Percentiles rank a stretch among this genome's conserved stretches.
These are phyloP conservation scores for Coccinonectria pachysandricola DNA, from an alignment of 2,329 filamentous ascomycete species.

Conservation along the genomic window DNA sequence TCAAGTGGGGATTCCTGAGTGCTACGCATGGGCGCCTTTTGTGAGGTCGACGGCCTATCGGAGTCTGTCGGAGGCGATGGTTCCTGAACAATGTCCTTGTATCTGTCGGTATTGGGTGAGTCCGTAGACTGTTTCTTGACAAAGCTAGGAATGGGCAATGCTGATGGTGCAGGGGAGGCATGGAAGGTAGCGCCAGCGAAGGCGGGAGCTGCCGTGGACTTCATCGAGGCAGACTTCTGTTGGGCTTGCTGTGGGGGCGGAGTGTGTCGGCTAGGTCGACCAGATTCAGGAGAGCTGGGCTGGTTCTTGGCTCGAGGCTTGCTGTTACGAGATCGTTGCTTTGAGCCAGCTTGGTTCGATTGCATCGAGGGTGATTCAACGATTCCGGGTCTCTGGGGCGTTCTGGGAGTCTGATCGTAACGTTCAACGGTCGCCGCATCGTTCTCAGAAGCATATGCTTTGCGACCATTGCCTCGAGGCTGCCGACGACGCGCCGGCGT, in stretches of 20 bases:
- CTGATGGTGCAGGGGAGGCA: slow-evolving; percentile 82
- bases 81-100: slow-evolving; percentile 28
- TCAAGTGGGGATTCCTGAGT: slow-evolving; percentile 68
- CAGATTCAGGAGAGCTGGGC: slow-evolving; percentile 31
- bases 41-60: slow-evolving; percentile 36
- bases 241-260: too few species aligned
- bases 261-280: slow-evolving; percentile 32
- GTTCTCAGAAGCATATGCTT: slow-evolving; percentile 51
- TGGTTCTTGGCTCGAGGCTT: slow-evolving; percentile 24
- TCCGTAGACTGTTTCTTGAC: slow-evolving; percentile 63
- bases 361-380: slow-evolving; percentile 26
- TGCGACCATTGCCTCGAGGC: slow-evolving; percentile 34
- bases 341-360: slow-evolving; percentile 6
- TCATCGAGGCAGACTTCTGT: slow-evolving; percentile 31
- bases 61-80: slow-evolving; percentile 44
- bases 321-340: slow-evolving; percentile 16
- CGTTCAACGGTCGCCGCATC: slow-evolving; percentile 28
- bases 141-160: slow-evolving; percentile 84
- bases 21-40: slow-evolving; percentile 24
- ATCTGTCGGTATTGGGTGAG: slow-evolving; percentile 34
- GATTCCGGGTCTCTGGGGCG: slow-evolving; percentile 34
- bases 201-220: slow-evolving; percentile 41
- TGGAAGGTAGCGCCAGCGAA: slow-evolving; percentile 95
- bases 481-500: slow-evolving; percentile 28
- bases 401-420: slow-evolving; percentile 29